Percentiles rank a stretch among this genome's conserved stretches.
phyloP scores from a whole-genome alignment of 306 rosid genomes.

The Alnus glutinosa region DNA sequence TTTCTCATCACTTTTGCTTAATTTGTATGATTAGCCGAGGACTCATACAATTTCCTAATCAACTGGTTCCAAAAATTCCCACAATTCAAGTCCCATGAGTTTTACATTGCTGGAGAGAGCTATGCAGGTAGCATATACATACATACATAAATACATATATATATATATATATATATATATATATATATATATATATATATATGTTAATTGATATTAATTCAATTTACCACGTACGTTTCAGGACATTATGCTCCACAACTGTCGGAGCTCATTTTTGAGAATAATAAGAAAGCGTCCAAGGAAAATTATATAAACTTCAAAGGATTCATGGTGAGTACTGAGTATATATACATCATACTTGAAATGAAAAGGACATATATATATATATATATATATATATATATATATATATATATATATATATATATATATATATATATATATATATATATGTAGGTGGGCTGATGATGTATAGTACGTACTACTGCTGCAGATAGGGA shows the following conservation, averaged over 20 bases:
- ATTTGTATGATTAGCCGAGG: slow-evolving; percentile 50
- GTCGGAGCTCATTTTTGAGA: slow-evolving; percentile 48
- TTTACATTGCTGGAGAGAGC: slow-evolving; percentile 90
- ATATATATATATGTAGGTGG: background rate
- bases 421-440: too few relatives aligned
- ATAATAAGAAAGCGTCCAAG: slow-evolving; percentile 30
- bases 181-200: too few relatives aligned
- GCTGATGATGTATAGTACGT: background rate
- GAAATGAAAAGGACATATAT: background rate
- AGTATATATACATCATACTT: background rate
- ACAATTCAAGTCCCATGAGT: slow-evolving; percentile 70
- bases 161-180: too few relatives aligned
- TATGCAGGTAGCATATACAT: slow-evolving; percentile 57
- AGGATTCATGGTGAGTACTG: slow-evolving; percentile 45
- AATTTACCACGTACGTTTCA: slow-evolving; percentile 22
- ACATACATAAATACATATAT: background rate
- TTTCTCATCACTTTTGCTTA: slow-evolving; percentile 5
- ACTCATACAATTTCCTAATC: slow-evolving; percentile 62
- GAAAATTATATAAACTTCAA: slow-evolving; percentile 40
- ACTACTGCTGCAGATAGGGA: slow-evolving; percentile 36
- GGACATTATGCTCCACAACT: slow-evolving; percentile 82
- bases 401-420: too few relatives aligned
- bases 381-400: too few relatives aligned
- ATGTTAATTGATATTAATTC: too few relatives aligned
- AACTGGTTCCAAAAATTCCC: slow-evolving; percentile 82